A percentile compares a stretch with the other conserved stretches of the same genome.
Evolutionary conservation across 2,329 filamentous ascomycete genomes (phyloP).

Genomic region (Pseudogymnoascus sp.): DNA sequence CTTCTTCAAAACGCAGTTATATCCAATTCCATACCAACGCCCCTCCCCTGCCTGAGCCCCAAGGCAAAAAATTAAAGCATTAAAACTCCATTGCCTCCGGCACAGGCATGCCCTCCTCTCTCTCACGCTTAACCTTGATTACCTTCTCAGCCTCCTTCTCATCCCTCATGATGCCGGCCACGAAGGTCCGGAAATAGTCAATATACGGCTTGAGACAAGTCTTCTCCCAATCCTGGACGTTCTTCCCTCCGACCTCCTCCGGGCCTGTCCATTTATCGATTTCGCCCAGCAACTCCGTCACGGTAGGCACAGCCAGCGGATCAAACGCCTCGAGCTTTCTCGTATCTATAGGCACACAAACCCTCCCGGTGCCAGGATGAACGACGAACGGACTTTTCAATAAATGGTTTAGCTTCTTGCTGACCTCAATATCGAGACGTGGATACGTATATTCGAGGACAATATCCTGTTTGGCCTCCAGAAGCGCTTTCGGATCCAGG

Average conservation of each 20-base stretch:
- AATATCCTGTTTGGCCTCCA: constrained; percentile 91
- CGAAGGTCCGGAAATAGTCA: constrained; percentile 79
- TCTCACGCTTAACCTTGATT: constrained; percentile 41
- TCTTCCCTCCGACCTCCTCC: constrained; percentile 39
- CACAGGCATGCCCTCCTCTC: constrained; percentile 33
- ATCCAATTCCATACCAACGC: constrained; percentile 6
- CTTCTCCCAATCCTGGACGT: constrained; percentile 86
- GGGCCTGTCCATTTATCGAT: constrained; percentile 70
- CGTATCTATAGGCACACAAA: constrained; percentile 91
- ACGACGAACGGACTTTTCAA: constrained; percentile 95
- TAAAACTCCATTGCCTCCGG: constrained; percentile 59
- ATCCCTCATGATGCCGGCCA: constrained; percentile 71
- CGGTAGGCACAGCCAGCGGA: constrained; percentile 80
- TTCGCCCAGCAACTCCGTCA: constrained; percentile 71
- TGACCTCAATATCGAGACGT: constrained; percentile 91
- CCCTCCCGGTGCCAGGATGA: constrained; percentile 85
- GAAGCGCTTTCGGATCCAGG: constrained; percentile 65
- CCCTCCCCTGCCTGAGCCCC: neutral
- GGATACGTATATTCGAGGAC: constrained; percentile 97
- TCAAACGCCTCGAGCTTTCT: constrained; percentile 72
- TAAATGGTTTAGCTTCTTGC: constrained; percentile 96
- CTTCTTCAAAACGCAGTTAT: neutral
- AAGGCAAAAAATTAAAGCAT: constrained; percentile 17
- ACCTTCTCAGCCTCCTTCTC: constrained; percentile 48
- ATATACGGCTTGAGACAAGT: constrained; percentile 90